phyloP scores from a whole-genome alignment of 148 eudicot species.

The Cornus controversa region DNA sequence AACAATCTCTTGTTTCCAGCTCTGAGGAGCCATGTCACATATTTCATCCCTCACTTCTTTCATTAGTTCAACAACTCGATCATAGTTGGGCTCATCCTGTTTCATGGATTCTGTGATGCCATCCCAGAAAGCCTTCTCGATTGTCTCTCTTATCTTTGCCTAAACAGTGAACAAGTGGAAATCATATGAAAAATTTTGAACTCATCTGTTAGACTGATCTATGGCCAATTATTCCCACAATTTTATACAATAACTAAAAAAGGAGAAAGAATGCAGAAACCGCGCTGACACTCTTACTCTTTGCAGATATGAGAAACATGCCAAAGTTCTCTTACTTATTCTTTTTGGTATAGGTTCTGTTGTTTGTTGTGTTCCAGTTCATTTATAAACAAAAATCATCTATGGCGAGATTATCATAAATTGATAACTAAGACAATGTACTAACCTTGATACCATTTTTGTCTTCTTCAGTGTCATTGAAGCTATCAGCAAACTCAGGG shows the following conservation, averaged over 20 bases:
- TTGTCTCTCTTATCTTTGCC: conserved; percentile 63
- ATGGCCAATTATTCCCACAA: neutral
- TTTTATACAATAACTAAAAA: neutral
- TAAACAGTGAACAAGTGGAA: conserved; percentile 21
- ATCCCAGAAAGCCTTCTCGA: conserved; percentile 98
- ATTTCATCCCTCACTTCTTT: conserved; percentile 92
- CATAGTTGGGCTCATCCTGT: conserved; percentile 67
- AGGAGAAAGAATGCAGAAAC: neutral
- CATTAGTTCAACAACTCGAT: conserved; percentile 72
- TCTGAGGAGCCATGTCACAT: conserved; percentile 76
- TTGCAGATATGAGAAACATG: neutral
- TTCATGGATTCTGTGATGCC: conserved; percentile 67
- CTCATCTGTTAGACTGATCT: neutral
- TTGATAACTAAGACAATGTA: conserved; percentile 15
- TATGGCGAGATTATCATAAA: conserved; percentile 1
- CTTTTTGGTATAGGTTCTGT: neutral
- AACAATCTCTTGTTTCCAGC: conserved; percentile 74
- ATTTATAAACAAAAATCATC: neutral
- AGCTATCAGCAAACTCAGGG: conserved; percentile 44
- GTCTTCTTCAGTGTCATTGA: conserved; percentile 41
- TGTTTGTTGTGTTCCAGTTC: neutral
- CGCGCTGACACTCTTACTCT: neutral
- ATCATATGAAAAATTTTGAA: conserved; percentile 6
- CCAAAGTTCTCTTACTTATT: neutral
- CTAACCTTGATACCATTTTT: conserved; percentile 56